Percentiles rank a stretch among this genome's conserved stretches.
phyloP scores from a whole-genome alignment of 176 grass and related monocot species.

The Zea luxurians region DNA sequence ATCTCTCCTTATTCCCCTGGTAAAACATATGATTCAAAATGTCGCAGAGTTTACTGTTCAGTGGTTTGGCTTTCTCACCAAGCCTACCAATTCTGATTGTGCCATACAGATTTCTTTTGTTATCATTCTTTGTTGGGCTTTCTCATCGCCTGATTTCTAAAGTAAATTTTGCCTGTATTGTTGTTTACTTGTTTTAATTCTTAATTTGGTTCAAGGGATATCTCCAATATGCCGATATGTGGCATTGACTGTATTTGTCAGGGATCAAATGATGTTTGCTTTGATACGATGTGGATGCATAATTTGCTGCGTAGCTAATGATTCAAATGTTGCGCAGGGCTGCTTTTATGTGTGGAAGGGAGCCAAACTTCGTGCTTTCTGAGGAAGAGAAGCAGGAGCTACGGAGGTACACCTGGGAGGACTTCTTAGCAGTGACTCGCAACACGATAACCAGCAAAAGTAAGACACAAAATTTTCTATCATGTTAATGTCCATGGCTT shows the following conservation, averaged over 20 bases:
- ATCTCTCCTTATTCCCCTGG: background rate
- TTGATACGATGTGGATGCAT: background rate
- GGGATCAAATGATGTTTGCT: slow-evolving; percentile 12
- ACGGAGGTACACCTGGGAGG: slow-evolving; percentile 67
- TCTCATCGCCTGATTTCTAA: background rate
- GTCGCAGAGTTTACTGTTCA: background rate
- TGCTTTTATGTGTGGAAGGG: slow-evolving; percentile 99
- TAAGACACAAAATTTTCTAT: slow-evolving; percentile 26
- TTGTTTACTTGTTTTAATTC: background rate
- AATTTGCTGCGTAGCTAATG: background rate
- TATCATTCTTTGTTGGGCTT: background rate
- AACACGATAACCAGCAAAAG: slow-evolving; percentile 97
- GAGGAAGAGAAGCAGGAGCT: slow-evolving; percentile 85
- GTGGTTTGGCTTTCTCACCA: background rate
- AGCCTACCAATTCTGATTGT: background rate
- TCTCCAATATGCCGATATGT: background rate
- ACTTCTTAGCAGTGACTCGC: slow-evolving; percentile 74
- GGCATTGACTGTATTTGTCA: background rate
- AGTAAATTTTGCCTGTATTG: background rate
- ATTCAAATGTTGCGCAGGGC: slow-evolving; percentile 49
- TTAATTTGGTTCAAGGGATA: slow-evolving; percentile 7
- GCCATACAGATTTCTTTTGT: background rate
- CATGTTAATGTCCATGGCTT: background rate
- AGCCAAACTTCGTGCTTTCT: slow-evolving; percentile 84
- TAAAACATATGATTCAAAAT: slow-evolving; percentile 6